Conservation (phyloP, 257 asterid genomes). For the Rubia yunnanensis region DNA sequence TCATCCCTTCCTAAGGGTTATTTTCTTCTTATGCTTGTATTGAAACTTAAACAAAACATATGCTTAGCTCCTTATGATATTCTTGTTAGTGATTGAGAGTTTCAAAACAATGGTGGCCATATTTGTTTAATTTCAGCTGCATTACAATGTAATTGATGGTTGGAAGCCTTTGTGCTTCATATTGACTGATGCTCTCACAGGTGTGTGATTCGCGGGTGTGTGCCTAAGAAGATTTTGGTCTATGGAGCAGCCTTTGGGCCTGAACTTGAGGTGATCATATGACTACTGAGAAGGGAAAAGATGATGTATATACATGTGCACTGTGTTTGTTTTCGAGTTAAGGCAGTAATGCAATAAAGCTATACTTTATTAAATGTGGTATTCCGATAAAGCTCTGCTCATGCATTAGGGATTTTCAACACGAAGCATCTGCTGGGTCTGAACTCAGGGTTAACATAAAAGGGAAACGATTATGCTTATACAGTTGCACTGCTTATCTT, state of each 20-base stretch:
- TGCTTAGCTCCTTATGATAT: background rate
- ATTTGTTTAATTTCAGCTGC: background rate
- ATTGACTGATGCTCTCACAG: slow-evolving; percentile 34
- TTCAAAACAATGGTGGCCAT: background rate
- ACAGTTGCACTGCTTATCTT: background rate
- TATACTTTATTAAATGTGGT: background rate
- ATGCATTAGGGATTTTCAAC: background rate
- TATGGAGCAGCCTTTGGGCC: slow-evolving; percentile 96
- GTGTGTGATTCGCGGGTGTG: slow-evolving; percentile 99
- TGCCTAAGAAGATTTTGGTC: slow-evolving; percentile 96
- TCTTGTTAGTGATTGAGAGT: background rate
- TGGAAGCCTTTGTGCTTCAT: slow-evolving; percentile 4
- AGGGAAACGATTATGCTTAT: background rate
- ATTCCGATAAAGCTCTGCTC: background rate
- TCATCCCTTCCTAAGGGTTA: background rate
- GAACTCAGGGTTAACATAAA: too few relatives aligned
- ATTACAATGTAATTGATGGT: background rate
- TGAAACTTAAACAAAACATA: background rate
- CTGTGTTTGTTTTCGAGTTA: background rate
- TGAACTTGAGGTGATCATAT: slow-evolving; percentile 73
- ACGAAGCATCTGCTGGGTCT: too few relatives aligned
- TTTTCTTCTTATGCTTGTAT: background rate
- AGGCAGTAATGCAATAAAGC: background rate
- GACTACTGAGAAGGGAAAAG: background rate
- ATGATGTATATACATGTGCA: background rate